Percentiles rank a stretch among this genome's conserved stretches.
phyloP scores from a whole-genome alignment of 768 basidiomycete genomes.

The Leccinum fibrillosum region DNA sequence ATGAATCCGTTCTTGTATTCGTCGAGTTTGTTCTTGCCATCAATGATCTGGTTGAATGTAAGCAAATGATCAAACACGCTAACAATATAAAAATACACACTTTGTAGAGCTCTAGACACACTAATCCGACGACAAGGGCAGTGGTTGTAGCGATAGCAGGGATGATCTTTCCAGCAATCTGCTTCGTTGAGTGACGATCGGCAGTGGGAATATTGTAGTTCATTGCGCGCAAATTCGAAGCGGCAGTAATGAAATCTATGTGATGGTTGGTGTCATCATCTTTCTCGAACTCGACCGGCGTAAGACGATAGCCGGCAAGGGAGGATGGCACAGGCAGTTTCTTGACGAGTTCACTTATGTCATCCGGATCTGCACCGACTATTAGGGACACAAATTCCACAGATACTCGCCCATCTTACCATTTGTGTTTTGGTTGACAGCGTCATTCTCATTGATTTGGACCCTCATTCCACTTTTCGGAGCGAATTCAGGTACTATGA shows the following conservation, averaged over 20 bases:
- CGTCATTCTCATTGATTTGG: slow-evolving; percentile 91
- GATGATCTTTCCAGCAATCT: slow-evolving; percentile 98
- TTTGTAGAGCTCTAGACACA: slow-evolving; percentile 97
- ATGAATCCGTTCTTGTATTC: slow-evolving; percentile 98
- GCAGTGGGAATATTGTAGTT: slow-evolving; percentile 90
- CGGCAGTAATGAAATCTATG: slow-evolving; percentile 98
- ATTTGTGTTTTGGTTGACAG: slow-evolving; percentile 55
- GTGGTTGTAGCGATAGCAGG: slow-evolving; percentile 99
- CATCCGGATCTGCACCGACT: slow-evolving; percentile 41
- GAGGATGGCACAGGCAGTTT: slow-evolving; percentile 87
- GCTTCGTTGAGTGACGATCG: slow-evolving; percentile 91
- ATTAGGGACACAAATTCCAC: slow-evolving; percentile 3
- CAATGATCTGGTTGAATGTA: slow-evolving; percentile 69
- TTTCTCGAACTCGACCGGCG: slow-evolving; percentile 97
- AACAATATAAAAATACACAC: slow-evolving; percentile 33
- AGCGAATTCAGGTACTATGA: slow-evolving; percentile 89
- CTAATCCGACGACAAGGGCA: slow-evolving; percentile 89
- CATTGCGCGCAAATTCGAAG: slow-evolving; percentile 92
- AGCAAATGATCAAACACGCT: neutral
- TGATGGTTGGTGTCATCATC: slow-evolving; percentile 98
- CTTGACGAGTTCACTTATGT: slow-evolving; percentile 53
- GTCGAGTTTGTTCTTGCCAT: slow-evolving; percentile 90
- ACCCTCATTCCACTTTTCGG: slow-evolving; percentile 91
- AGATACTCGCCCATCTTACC: slow-evolving; percentile 18
- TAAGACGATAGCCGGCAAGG: slow-evolving; percentile 93